Evolutionary conservation across 2,329 filamentous ascomycete genomes (phyloP).

Genomic region (Ustulina deusta): DNA sequence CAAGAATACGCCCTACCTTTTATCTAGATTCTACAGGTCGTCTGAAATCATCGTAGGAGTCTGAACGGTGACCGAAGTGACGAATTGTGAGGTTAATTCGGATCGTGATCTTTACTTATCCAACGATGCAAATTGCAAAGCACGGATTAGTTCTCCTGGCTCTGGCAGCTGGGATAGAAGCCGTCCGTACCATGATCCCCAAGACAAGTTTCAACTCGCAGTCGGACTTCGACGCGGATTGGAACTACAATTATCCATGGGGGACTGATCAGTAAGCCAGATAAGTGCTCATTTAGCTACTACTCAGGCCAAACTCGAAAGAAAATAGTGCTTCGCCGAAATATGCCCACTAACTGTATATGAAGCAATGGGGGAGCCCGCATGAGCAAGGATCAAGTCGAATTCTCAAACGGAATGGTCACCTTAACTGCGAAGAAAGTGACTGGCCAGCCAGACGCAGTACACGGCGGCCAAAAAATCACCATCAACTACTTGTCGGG

Average conservation of each 20-base stretch:
- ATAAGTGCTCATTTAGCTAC: not conserved
- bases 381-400: slow-evolving; percentile 62
- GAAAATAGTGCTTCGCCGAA: not conserved
- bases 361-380: slow-evolving; percentile 64
- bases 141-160: slow-evolving; percentile 36
- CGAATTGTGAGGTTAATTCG: not conserved
- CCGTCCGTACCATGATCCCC: slow-evolving; percentile 55
- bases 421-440: slow-evolving; percentile 62
- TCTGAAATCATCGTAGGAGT: not conserved
- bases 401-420: slow-evolving; percentile 56
- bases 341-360: not conserved
- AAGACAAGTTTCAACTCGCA: slow-evolving; percentile 55
- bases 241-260: slow-evolving; percentile 68
- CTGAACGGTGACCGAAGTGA: not conserved
- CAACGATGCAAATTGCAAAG: slow-evolving; percentile 30
- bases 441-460: slow-evolving; percentile 54
- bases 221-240: slow-evolving; percentile 57
- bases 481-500: slow-evolving; percentile 66
- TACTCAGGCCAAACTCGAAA: not conserved
- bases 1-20: not conserved
- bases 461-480: slow-evolving; percentile 55
- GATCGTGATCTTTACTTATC: not conserved
- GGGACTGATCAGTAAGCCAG: slow-evolving; percentile 61
- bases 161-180: slow-evolving; percentile 42
- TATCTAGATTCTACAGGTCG: not conserved